Evolutionary conservation across 139 green algal genomes (phyloP).

Genomic region (Coelastrella sp.): DNA sequence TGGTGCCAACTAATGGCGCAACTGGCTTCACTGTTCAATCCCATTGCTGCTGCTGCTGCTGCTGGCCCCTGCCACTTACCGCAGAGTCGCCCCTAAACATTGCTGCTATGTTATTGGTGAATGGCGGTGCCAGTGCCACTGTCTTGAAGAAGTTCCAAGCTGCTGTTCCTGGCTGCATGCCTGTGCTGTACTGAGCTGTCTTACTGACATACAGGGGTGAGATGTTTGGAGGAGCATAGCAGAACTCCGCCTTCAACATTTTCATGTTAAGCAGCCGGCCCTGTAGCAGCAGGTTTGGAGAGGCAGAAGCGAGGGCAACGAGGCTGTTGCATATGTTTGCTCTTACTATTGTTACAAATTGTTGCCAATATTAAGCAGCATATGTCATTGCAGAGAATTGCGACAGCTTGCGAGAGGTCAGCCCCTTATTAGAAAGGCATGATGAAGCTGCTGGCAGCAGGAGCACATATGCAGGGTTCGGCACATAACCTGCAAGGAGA

Average conservation of each 20-base stretch:
- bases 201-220: conserved; percentile 39
- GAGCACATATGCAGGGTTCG: too few relatives aligned
- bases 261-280: conserved; percentile 33
- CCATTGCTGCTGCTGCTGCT: not conserved
- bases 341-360: too few relatives aligned
- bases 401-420: too few relatives aligned
- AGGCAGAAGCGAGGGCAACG: too few relatives aligned
- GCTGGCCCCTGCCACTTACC: not conserved
- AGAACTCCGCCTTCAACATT: conserved; percentile 48
- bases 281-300: not conserved
- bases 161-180: conserved; percentile 44
- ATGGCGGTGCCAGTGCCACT: conserved; percentile 1
- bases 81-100: conserved; percentile 45
- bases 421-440: too few relatives aligned
- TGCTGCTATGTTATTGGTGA: conserved; percentile 19
- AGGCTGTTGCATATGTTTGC: too few relatives aligned
- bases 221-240: conserved; percentile 43
- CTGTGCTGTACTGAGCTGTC: conserved; percentile 44
- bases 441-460: too few relatives aligned
- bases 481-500: too few relatives aligned
- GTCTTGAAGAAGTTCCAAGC: conserved; percentile 47
- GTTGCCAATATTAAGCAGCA: too few relatives aligned
- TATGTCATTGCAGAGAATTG: too few relatives aligned
- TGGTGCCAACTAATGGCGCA: not conserved
- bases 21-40: too few relatives aligned